phyloP scores from a whole-genome alignment of 164 flowering plant species.

The Santalum album region DNA sequence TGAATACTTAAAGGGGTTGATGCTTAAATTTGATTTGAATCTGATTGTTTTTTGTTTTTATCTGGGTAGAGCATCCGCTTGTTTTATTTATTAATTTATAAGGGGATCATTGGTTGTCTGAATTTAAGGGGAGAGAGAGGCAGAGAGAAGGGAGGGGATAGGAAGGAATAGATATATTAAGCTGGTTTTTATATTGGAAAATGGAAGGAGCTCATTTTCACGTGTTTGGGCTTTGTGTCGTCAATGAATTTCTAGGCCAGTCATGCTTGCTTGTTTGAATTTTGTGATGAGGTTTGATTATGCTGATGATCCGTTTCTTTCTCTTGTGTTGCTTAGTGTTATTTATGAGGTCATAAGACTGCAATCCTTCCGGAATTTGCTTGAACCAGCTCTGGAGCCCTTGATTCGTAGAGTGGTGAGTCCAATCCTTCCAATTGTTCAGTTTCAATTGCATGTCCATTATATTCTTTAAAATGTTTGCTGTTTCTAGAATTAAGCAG shows the following conservation, averaged over 20 bases:
- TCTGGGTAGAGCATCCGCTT: no score
- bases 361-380: conserved; percentile 29
- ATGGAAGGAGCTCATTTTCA: no score
- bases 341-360: conserved; percentile 44
- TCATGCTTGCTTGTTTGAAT: not conserved
- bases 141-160: no score
- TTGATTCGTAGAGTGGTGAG: conserved; percentile 58
- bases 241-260: not conserved
- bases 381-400: conserved; percentile 63
- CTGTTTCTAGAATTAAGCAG: not conserved
- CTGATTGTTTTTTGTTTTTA: no score
- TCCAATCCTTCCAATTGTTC: not conserved
- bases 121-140: no score
- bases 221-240: no score
- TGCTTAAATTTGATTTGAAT: no score
- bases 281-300: not conserved
- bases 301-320: not conserved
- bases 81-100: no score
- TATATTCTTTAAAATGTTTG: not conserved
- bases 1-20: no score
- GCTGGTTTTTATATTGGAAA: no score
- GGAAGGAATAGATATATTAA: no score
- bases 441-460: conserved; percentile 2
- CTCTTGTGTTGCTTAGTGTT: conserved; percentile 27
- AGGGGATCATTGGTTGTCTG: no score